A percentile compares a stretch with the other conserved stretches of the same genome.
Evolutionary conservation across 106 monocot species (phyloP).

Genomic region (Dendrobium catenatum): DNA sequence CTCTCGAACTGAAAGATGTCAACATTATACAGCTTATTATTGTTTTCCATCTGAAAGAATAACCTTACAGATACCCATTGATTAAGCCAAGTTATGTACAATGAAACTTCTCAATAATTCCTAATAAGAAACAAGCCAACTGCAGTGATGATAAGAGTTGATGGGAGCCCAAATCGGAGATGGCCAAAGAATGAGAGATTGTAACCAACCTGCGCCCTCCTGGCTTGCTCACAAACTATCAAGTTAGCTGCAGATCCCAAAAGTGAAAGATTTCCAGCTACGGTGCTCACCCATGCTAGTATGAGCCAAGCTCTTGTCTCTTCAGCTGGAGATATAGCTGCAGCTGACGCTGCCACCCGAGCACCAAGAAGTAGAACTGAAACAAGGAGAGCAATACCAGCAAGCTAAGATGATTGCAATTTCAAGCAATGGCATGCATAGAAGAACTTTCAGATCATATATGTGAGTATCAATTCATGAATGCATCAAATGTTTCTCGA

Average conservation of each 20-base stretch:
- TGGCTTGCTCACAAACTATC: constrained; percentile 71
- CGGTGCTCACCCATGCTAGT: constrained; percentile 73
- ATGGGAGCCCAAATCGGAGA: constrained; percentile 52
- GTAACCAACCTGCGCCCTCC: constrained; percentile 37
- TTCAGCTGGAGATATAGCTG: constrained; percentile 31
- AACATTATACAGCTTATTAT: too few relatives aligned
- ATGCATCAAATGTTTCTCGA: too few relatives aligned
- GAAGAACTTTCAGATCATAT: too few relatives aligned
- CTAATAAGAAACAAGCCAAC: constrained; percentile 48
- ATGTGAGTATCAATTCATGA: too few relatives aligned
- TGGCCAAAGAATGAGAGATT: constrained; percentile 55
- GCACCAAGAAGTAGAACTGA: constrained; percentile 69
- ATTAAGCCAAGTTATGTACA: not conserved
- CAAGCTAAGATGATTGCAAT: too few relatives aligned
- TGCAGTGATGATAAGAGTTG: constrained; percentile 43
- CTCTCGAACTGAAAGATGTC: too few relatives aligned
- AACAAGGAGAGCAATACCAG: not conserved
- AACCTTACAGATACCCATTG: not conserved
- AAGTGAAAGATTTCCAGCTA: constrained; percentile 67
- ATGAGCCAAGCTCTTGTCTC: constrained; percentile 63
- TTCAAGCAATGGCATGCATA: too few relatives aligned
- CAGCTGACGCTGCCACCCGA: constrained; percentile 65
- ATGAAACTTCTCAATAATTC: constrained; percentile 9
- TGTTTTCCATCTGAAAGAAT: not conserved
- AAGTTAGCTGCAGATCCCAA: constrained; percentile 75